Percentiles rank a stretch among this genome's conserved stretches.
Conservation (phyloP, 2,329 filamentous ascomycete species). For the Trichophyton rubrum region DNA sequence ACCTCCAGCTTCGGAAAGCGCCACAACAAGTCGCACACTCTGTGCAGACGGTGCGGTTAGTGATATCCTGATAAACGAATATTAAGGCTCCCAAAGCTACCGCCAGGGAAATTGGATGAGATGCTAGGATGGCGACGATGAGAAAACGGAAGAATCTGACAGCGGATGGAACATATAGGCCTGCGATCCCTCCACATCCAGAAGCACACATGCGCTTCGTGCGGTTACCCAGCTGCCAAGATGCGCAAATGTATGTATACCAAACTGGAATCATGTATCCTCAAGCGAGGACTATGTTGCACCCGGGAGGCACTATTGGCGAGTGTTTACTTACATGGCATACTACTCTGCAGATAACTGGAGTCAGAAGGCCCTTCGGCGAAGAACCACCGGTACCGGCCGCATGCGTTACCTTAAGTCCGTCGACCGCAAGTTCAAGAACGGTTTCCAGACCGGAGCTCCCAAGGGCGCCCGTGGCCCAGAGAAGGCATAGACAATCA, state of each 20-base stretch:
- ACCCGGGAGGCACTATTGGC: not conserved
- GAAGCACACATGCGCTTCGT: conserved; percentile 94
- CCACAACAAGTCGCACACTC: conserved; percentile 97
- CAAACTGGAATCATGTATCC: conserved; percentile 3
- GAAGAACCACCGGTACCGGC: conserved; percentile 97
- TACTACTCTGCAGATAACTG: conserved; percentile 66
- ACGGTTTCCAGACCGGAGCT: conserved; percentile 86
- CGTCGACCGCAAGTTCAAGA: conserved; percentile 87
- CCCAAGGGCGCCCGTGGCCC: conserved; percentile 73
- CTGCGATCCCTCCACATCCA: conserved; percentile 97
- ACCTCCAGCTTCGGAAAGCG: conserved; percentile 62
- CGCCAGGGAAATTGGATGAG: conserved; percentile 6
- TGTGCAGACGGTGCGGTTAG: conserved; percentile 97
- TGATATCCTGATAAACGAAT: conserved; percentile 24
- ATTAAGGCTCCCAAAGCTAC: conserved; percentile 9
- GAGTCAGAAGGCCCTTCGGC: conserved; percentile 99
- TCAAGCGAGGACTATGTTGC: not conserved
- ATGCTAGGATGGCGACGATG: not conserved
- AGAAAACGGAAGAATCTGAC: not conserved
- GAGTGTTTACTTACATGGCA: conserved; percentile 2
- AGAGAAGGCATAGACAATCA: conserved; percentile 29
- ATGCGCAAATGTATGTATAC: conserved; percentile 81
- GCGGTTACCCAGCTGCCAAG: conserved; percentile 96
- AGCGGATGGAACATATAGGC: conserved; percentile 41
- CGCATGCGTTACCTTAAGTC: conserved; percentile 91